A percentile compares a stretch with the other conserved stretches of the same genome.
These are phyloP conservation scores for Pyricularia grisea DNA, from an alignment of 2,329 filamentous ascomycete species.

Conservation along the genomic window DNA sequence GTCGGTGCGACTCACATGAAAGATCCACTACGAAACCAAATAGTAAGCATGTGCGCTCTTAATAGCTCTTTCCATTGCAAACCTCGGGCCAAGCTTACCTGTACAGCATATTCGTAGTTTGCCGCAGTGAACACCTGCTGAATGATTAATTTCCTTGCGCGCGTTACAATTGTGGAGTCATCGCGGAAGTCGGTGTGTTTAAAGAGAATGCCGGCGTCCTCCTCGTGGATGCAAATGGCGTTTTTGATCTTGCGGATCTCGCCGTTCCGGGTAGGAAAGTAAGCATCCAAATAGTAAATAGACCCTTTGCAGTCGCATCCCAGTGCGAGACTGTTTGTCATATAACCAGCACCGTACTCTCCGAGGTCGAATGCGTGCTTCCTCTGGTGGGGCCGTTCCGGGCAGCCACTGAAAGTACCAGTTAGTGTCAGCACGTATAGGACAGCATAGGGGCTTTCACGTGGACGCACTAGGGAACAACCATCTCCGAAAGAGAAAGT, in stretches of 20 bases:
- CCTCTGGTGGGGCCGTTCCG: conserved; percentile 68
- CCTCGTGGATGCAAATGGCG: conserved; percentile 90
- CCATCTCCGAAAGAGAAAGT: conserved; percentile 86
- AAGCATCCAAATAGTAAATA: conserved; percentile 85
- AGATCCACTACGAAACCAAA: conserved; percentile 62
- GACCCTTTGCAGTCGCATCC: conserved; percentile 83
- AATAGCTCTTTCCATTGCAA: too few relatives aligned
- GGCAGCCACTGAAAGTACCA: conserved; percentile 44
- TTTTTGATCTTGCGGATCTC: conserved; percentile 79
- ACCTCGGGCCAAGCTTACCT: conserved; percentile 15
- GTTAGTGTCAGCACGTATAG: background rate
- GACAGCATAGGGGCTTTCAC: background rate
- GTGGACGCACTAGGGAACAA: conserved; percentile 62
- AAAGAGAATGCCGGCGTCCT: conserved; percentile 85
- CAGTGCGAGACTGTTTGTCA: conserved; percentile 68
- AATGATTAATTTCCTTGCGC: conserved; percentile 75
- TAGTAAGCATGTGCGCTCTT: too few relatives aligned
- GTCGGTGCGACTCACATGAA: conserved; percentile 41
- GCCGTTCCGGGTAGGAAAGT: conserved; percentile 71
- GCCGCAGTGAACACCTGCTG: conserved; percentile 92
- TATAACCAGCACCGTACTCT: conserved; percentile 63
- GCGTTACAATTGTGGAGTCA: conserved; percentile 76
- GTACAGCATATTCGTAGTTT: conserved; percentile 78
- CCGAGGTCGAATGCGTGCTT: conserved; percentile 78
- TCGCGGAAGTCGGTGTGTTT: conserved; percentile 94